Percentiles rank a stretch among this genome's conserved stretches.
Evolutionary conservation across 148 eudicot genomes (phyloP).

Genomic region (Diospyros lotus): DNA sequence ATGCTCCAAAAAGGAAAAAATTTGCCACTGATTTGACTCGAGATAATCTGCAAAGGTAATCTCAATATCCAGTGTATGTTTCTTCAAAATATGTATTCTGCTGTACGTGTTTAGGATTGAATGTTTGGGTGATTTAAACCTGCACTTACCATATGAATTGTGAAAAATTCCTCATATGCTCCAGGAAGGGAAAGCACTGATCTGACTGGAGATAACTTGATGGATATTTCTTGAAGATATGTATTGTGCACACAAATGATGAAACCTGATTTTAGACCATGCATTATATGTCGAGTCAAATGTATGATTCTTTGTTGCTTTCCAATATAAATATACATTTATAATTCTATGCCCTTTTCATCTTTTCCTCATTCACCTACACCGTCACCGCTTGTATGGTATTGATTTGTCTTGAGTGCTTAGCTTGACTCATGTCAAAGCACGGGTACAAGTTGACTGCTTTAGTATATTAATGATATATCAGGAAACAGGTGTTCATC

Average conservation of each 20-base stretch:
- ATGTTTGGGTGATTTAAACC: not conserved
- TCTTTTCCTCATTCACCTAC: not conserved
- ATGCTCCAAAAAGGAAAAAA: slow-evolving; percentile 80
- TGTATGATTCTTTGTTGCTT: not conserved
- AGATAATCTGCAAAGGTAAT: slow-evolving; percentile 83
- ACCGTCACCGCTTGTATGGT: not conserved
- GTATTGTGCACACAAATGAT: no score
- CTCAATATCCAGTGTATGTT: not conserved
- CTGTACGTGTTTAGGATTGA: not conserved
- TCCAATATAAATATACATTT: no score
- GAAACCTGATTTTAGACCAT: no score
- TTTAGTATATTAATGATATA: no score
- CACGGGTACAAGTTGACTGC: no score
- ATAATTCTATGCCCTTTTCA: not conserved
- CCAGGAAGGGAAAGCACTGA: no score
- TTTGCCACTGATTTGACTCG: slow-evolving; percentile 88
- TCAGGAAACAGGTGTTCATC: not conserved
- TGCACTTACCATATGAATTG: not conserved
- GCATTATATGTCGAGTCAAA: not conserved
- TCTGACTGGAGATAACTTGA: no score
- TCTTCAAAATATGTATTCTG: not conserved
- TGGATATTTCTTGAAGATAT: no score
- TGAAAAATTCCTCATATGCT: not conserved
- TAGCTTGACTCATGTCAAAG: no score
- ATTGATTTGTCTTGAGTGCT: not conserved